Evolutionary conservation across 805 yeast genomes (phyloP), one percentile per base, ranked within the genome.

Genomic region (Zygosaccharomyces gambellarensis): DNA sequence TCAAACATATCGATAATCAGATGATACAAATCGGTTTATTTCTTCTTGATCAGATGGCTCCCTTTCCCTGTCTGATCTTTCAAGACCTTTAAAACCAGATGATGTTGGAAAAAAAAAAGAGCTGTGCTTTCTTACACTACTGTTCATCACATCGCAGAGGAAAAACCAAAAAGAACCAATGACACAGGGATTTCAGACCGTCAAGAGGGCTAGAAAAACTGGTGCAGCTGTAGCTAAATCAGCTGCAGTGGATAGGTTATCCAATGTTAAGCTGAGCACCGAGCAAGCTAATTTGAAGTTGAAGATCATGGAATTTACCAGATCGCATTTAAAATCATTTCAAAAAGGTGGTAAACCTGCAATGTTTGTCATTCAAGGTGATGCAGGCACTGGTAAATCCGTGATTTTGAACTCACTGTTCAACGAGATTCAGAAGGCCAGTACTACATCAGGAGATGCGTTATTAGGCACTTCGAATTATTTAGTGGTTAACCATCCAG

Each of bases 301-400:
- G 5, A 57, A 56, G 6, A 62, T 70, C 3, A 43, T 74, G 45
- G 27, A 56, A 0, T 74, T 72, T 52, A 59, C 64, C 23, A 56
- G 63, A 29, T 46, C 57, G 0, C 53, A 63, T 25, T 47, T 73
- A 9, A 30, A 43, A 1, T 41, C 49, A 12, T 50, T 49, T 44
- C 49, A 55, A 2, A 53, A 49, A 11, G 27, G 54, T 47, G 41
- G 40, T 17, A 29, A 39, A 34, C 61, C 74, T 1, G 62, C 74
- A 0, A 64, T 71, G 53, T 74, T 68, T 55, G 72, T 73, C 1
- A 72, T 75, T 44, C 69, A 73, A 51, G 79, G 79, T 44, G 76
- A 73, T 60, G 78, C 78, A 5, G 79, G 79, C 22, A 75, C 79
- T 0, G 79, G 79, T 10, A 75, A 74, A 52, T 69, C 74, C 12